phyloP scores from a whole-genome alignment of 164 flowering plant genomes.

The Annona squamosa region DNA sequence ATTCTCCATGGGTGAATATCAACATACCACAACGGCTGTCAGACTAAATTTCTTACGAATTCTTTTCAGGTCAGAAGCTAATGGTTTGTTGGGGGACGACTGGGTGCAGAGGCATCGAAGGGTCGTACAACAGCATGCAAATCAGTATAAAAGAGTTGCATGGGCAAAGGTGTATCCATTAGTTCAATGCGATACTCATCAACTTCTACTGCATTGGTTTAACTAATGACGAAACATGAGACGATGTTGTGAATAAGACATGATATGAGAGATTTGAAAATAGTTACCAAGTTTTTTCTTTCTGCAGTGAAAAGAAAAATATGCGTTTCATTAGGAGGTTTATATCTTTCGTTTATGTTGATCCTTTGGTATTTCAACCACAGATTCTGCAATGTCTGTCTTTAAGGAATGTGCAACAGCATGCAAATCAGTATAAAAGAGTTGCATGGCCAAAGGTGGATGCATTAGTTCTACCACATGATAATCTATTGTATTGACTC shows the following conservation, averaged over 20 bases:
- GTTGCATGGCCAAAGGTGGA: slow-evolving; percentile 89
- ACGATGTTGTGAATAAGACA: neutral
- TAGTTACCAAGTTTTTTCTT: neutral
- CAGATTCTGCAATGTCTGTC: slow-evolving; percentile 80
- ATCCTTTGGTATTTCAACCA: slow-evolving; percentile 9
- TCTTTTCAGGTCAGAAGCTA: slow-evolving; percentile 85
- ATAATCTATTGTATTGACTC: neutral
- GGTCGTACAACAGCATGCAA: slow-evolving; percentile 95
- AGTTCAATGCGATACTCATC: too few species aligned
- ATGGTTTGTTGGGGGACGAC: slow-evolving; percentile 89
- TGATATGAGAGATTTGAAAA: too few species aligned
- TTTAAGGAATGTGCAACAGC: slow-evolving; percentile 69
- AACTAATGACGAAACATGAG: neutral
- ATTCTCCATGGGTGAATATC: neutral
- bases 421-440: slow-evolving; percentile 95
- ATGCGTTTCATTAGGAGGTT: neutral
- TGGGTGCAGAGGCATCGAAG: slow-evolving; percentile 98
- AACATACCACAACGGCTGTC: neutral
- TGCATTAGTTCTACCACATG: neutral
- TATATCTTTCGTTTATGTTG: neutral
- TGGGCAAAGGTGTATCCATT: slow-evolving; percentile 78
- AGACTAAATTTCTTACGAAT: neutral
- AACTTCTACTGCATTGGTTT: neutral
- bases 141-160: slow-evolving; percentile 84
- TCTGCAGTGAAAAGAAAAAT: too few species aligned